Evolutionary conservation across 257 asterid genomes (phyloP).

Genomic region (Catharanthus roseus): DNA sequence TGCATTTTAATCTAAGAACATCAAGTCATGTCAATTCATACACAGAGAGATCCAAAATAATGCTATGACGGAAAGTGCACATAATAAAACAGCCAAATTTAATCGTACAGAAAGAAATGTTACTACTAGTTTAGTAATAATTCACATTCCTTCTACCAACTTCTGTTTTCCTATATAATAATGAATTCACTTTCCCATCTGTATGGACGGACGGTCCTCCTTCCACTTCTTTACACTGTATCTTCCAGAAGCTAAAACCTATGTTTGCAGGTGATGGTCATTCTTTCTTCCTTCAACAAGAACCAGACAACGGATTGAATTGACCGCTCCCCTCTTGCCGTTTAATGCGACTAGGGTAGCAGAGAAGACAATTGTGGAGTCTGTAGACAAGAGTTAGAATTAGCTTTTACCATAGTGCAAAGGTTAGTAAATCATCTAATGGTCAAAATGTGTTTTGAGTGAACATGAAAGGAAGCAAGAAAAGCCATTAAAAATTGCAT

Average conservation of each 20-base stretch:
- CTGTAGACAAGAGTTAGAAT: slow-evolving; percentile 16
- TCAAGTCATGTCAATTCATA: too few species aligned
- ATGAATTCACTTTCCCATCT: slow-evolving; percentile 30
- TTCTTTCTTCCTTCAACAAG: slow-evolving; percentile 20
- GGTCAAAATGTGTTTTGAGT: too few species aligned
- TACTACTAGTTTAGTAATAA: slow-evolving; percentile 25
- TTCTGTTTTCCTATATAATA: slow-evolving; percentile 38
- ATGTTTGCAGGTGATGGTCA: slow-evolving; percentile 12
- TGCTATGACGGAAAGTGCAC: background rate
- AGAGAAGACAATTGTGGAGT: slow-evolving; percentile 18
- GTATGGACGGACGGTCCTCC: slow-evolving; percentile 24
- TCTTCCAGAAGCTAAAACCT: slow-evolving; percentile 45
- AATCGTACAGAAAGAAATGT: slow-evolving; percentile 24
- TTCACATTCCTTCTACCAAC: slow-evolving; percentile 26
- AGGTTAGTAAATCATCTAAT: background rate
- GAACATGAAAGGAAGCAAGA: background rate
- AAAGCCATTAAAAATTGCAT: background rate
- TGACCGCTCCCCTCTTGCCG: slow-evolving; percentile 12
- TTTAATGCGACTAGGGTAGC: slow-evolving; percentile 7
- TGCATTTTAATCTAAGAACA: background rate
- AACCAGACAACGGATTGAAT: slow-evolving; percentile 1
- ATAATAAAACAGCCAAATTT: slow-evolving; percentile 20
- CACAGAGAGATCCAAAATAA: slow-evolving; percentile 1
- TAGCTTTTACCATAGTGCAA: background rate
- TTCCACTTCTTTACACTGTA: slow-evolving; percentile 51